Base-by-base conservation (phyloP, 2,329 filamentous ascomycete genomes). In the Botrytis squamosa region DNA sequence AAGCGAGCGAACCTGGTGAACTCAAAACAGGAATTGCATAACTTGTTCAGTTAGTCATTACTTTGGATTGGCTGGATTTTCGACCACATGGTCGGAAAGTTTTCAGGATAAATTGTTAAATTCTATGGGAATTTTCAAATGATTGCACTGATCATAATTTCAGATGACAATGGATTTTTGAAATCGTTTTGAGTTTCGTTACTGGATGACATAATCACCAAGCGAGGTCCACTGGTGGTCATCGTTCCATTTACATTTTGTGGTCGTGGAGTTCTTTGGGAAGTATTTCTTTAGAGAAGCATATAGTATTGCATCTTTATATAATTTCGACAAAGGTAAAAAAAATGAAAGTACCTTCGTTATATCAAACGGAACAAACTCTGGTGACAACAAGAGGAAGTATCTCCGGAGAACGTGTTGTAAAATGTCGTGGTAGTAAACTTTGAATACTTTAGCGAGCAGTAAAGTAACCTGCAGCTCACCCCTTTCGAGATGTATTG, bases 161-260 rank as follows among this genome's bases (percentile, higher is more conserved):
- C 6, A 60, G 2, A 60, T 38, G 2, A 25, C 0, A 25, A 4
- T 59, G 55, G 5, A 25, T 14, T 16, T 38, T 36, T 25, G 36
- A 22, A 16, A 7, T 12, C 7, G 20, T 52, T n/a, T 25, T 6
- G 9, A 33, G 5, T 55, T 25, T n/a, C 22, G 12, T n/a, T 62
- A 25, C 8, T 40, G 36, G 25, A n/a, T 40, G 25, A 9, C 59
- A 40, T 14, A 25, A 62, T 40, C 12, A 38, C 22, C 38, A 62
- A 62, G 59, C 59, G 36, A 60, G 16, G 14, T 12, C 38, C 38
- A 12, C 38, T 40, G 38, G 38, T 12, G 38, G 12, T n/a, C 38
- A n/a, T 9, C 1, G 5, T 4, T n/a, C 0, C 59, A 9, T 16
- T n/a, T 1, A n/a, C 25, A 16, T 55, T 55, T n/a, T 1, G 1